Percentiles rank a stretch among this genome's conserved stretches.
Conservation (phyloP, 441 rosid genomes). For the Arabidopsis hybrid region DNA sequence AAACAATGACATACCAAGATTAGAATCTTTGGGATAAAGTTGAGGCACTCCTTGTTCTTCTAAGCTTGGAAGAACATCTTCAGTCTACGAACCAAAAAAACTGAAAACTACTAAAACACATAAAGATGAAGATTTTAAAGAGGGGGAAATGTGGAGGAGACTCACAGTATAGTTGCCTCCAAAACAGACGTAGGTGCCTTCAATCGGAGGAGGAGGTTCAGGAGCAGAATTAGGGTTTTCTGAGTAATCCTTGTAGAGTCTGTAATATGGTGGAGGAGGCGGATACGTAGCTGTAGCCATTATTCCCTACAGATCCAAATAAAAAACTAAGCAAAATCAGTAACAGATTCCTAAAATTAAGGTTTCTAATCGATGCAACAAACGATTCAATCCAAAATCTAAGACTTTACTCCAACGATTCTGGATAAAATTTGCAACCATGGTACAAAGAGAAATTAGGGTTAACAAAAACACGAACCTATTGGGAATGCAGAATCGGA, state of each 20-base stretch:
- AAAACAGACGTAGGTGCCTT: conserved; percentile 76
- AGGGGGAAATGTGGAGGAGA: not conserved
- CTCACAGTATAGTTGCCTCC: conserved; percentile 82
- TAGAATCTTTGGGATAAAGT: conserved; percentile 79
- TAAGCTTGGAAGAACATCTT: conserved; percentile 92
- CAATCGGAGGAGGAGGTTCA: conserved; percentile 79
- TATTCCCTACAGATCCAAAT: conserved; percentile 45
- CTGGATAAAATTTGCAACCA: not conserved
- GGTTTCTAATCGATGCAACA: conserved; percentile 9
- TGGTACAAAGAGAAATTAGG: not conserved
- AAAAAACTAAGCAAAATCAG: not conserved
- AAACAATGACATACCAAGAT: conserved; percentile 60
- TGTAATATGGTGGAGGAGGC: conserved; percentile 89
- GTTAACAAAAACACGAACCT: conserved; percentile 9
- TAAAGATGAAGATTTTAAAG: not conserved
- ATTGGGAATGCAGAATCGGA: not conserved
- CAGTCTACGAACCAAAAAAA: conserved; percentile 58
- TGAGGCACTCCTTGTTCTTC: conserved; percentile 96
- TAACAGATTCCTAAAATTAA: conserved; percentile 6
- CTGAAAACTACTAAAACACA: not conserved
- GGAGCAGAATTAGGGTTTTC: conserved; percentile 76
- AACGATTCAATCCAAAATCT: not conserved
- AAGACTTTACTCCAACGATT: not conserved
- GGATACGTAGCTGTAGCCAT: conserved; percentile 96
- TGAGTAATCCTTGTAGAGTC: conserved; percentile 84